Base-by-base conservation (phyloP, 129 eudicot genomes). In the Logfia minima region DNA sequence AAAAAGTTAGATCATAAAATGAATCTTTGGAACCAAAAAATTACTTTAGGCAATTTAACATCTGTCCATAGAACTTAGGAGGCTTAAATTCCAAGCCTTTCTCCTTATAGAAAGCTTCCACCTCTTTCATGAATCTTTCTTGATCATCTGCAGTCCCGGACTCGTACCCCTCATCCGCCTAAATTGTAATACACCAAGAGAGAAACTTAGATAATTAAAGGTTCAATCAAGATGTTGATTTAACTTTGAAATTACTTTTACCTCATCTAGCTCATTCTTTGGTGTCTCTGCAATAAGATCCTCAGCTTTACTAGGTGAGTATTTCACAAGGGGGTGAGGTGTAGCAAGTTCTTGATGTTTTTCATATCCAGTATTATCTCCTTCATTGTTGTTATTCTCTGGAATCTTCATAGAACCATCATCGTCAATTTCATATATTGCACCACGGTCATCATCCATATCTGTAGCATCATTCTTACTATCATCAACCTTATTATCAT, bases 41-140 rank as follows among this genome's bases (percentile, higher is more conserved):
- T 75, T 86, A 94, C 99, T 91, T 94, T 58, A 91, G 83, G 53
- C 88, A 91, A 76, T 94, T 94, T 53, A 94, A 80, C 9, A 87
- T 87, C 65, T 89, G 92, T 69, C 99, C 99, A 81, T 94, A 94
- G 80, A 94, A 94, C 83, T 87, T 91, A 8, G 99, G 99, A 32
- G 96, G 88, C 67, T 88, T 94, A 75, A 91, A 94, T 45, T 91
- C 97, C 82, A 85, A 41, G 35, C 71, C 77, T 75, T 77, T 85
- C 82, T 81, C 90, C 75, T 81, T 84, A 39, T 86, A 86, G 52
- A 94, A 84, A 71, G 75, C 80, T 39, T 89, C 93, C 76, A 94
- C 85, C 74, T 87, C 96, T 81, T 83, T 84, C 87, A 89, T 88
- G 81, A 94, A 94, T 53, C 83, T 87, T 52, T 87, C 88, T 89